A percentile compares a stretch with the other conserved stretches of the same genome.
These are phyloP conservation scores for Cercospora zeae-maydis DNA, from an alignment of 2,329 filamentous ascomycete genomes.

Conservation along the genomic window DNA sequence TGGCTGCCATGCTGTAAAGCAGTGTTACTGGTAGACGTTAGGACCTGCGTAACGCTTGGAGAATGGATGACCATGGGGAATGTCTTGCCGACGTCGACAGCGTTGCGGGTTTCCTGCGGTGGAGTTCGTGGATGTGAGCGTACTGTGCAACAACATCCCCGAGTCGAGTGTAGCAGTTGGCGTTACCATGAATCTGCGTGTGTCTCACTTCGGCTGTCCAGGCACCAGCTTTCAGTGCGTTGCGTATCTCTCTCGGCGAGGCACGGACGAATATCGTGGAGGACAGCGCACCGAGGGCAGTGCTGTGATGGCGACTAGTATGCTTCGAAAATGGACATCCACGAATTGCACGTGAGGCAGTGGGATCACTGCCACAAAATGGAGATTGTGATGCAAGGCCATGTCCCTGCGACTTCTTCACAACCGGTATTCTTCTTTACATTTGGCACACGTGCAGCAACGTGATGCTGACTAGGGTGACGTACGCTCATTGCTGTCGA, in stretches of 20 bases:
- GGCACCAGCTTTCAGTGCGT: not conserved
- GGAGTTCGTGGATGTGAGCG: not conserved
- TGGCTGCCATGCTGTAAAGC: conserved; percentile 11
- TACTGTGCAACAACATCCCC: not conserved
- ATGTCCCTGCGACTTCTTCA: not conserved
- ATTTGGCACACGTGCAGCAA: not conserved
- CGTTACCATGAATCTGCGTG: not conserved
- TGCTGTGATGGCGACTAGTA: not conserved
- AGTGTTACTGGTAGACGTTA: not conserved
- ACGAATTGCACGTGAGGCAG: not conserved
- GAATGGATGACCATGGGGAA: not conserved
- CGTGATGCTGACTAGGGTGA: not conserved
- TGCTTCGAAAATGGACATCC: not conserved
- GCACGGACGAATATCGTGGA: not conserved
- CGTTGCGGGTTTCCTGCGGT: not conserved
- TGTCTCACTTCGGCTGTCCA: not conserved
- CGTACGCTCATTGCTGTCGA: not conserved
- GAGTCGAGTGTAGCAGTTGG: not conserved
- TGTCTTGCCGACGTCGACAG: not conserved
- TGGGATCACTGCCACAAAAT: not conserved
- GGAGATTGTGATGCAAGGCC: not conserved
- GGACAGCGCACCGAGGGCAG: not conserved
- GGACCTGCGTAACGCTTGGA: not conserved
- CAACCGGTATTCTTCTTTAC: not conserved
- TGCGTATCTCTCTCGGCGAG: not conserved